Percentiles rank a stretch among this genome's conserved stretches.
Conservation (phyloP, 2,329 filamentous ascomycete species). For the Bipolaris gigantea region DNA sequence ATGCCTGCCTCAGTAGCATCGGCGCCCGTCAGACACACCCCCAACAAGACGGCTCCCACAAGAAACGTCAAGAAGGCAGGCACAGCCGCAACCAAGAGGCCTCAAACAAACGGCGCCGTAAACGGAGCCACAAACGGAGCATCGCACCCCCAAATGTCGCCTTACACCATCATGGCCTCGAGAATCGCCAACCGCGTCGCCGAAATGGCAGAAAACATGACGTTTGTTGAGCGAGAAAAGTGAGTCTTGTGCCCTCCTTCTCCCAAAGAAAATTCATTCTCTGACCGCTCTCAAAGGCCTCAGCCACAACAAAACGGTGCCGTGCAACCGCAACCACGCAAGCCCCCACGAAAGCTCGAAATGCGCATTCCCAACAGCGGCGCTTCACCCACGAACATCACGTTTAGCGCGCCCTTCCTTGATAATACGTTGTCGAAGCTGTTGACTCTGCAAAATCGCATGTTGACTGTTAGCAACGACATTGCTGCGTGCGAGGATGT, state of each 20-base stretch:
- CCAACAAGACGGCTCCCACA: conserved; percentile 35
- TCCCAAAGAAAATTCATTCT: not conserved
- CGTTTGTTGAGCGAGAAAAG: conserved; percentile 52
- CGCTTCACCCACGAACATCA: conserved; percentile 45
- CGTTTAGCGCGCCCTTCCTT: conserved; percentile 57
- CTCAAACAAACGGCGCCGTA: conserved; percentile 29
- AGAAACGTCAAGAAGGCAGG: conserved; percentile 34
- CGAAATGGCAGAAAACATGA: conserved; percentile 58
- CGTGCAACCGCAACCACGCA: conserved; percentile 29
- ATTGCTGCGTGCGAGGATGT: conserved; percentile 51
- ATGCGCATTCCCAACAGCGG: conserved; percentile 49
- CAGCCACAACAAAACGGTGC: conserved; percentile 25
- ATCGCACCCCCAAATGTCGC: conserved; percentile 40
- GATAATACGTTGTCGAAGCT: conserved; percentile 57
- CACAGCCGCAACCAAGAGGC: conserved; percentile 18
- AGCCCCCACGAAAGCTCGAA: conserved; percentile 54
- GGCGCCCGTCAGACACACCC: conserved; percentile 37
- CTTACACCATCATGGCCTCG: conserved; percentile 56
- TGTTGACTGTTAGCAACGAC: conserved; percentile 53
- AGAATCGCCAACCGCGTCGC: conserved; percentile 55
- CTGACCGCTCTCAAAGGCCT: conserved; percentile 24
- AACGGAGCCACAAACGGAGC: conserved; percentile 37
- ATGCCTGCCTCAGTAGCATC: conserved; percentile 43
- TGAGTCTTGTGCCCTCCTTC: conserved; percentile 20
- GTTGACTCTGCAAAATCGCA: conserved; percentile 53